Conservation (phyloP, 805 yeast genomes). For the Schizosaccharomyces octosporus region DNA sequence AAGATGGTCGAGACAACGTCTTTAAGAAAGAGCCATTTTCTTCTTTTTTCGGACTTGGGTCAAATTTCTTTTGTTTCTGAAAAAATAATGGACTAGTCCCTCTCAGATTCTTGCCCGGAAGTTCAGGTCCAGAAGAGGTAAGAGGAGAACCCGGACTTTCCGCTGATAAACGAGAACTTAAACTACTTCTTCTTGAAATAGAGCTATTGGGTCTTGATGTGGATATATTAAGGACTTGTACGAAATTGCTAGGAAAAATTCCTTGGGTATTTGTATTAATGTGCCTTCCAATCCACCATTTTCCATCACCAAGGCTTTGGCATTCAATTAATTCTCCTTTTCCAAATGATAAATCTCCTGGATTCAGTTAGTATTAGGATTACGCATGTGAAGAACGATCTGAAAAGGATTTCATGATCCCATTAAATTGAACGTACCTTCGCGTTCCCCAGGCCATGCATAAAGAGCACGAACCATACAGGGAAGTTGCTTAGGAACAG, state of each 20-base stretch:
- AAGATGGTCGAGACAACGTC: too few relatives aligned
- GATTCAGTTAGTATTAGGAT: background rate
- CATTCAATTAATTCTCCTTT: constrained; percentile 87
- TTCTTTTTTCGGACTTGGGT: too few relatives aligned
- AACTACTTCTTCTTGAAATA: background rate
- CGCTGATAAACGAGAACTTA: background rate
- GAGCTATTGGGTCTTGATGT: background rate
- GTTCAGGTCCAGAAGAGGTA: background rate
- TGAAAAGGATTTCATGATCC: background rate
- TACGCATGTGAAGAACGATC: background rate
- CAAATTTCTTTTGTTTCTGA: too few relatives aligned
- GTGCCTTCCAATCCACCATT: constrained; percentile 75
- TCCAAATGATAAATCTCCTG: constrained; percentile 58
- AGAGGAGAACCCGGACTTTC: background rate
- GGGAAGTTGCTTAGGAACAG: constrained; percentile 19
- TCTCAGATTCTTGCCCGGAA: background rate
- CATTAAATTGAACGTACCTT: constrained; percentile 18
- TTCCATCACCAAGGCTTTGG: constrained; percentile 53
- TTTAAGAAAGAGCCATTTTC: too few relatives aligned
- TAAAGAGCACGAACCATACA: constrained; percentile 59
- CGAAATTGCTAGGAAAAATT: constrained; percentile 69
- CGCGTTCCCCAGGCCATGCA: constrained; percentile 85
- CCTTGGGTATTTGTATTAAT: constrained; percentile 65
- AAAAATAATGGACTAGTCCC: too few relatives aligned
- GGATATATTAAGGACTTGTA: constrained; percentile 22